Evolutionary conservation across 148 eudicot species (phyloP).

Genomic region (Hydrangea macrophylla): DNA sequence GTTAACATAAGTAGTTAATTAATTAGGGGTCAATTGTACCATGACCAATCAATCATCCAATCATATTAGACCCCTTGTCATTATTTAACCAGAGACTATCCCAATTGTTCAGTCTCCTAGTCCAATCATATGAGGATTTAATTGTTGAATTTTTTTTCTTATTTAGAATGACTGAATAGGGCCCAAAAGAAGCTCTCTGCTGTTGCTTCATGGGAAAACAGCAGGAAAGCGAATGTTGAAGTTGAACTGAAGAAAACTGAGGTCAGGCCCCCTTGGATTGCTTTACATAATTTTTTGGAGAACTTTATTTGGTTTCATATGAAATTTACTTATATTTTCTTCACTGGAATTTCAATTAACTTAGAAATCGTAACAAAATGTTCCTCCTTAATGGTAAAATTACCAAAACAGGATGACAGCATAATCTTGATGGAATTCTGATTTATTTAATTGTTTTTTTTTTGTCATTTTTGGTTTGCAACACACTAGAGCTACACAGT

Average conservation of each 20-base stretch:
- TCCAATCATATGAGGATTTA: background rate
- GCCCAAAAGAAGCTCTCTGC: constrained; percentile 59
- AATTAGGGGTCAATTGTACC: no score
- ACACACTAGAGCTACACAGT: background rate
- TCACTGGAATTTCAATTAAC: no score
- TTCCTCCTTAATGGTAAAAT: background rate
- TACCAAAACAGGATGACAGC: background rate
- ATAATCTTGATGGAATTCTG: background rate
- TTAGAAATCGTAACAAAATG: background rate
- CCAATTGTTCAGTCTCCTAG: no score
- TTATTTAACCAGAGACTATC: no score
- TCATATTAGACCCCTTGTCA: no score
- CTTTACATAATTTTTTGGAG: background rate
- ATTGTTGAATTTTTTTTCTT: background rate
- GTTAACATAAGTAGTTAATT: no score
- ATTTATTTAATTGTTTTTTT: no score
- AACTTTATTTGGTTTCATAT: background rate
- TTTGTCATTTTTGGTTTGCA: background rate
- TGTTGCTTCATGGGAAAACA: constrained; percentile 69
- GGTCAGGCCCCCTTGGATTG: constrained; percentile 28
- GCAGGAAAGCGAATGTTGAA: constrained; percentile 62
- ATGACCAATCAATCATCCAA: no score
- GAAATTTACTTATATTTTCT: background rate
- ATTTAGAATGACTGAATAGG: constrained; percentile 34
- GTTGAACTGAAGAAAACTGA: constrained; percentile 53